These are phyloP conservation scores for Coemansia sp. DNA, from an alignment of 192 early-diverging fungal genomes.

Conservation along the genomic window DNA sequence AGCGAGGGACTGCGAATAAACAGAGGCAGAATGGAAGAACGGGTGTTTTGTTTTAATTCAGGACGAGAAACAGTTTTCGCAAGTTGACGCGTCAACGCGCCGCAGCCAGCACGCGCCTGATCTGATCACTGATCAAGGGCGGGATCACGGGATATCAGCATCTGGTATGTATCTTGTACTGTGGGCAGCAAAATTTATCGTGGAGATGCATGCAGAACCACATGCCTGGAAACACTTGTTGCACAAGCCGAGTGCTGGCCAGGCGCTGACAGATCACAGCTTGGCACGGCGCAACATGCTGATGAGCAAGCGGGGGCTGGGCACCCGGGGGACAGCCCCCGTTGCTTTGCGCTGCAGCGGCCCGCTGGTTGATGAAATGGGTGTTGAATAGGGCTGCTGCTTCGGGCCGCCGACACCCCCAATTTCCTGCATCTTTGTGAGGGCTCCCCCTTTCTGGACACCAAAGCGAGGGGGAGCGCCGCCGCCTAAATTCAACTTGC, in stretches of 20 bases:
- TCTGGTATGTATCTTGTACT: too few species aligned
- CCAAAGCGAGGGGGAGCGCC: not conserved
- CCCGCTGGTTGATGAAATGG: conserved; percentile 10
- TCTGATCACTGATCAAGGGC: not conserved
- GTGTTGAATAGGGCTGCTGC: not conserved
- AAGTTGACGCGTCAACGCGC: conserved; percentile 2
- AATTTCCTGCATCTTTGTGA: conserved; percentile 7
- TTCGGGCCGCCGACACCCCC: conserved; percentile 3
- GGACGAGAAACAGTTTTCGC: not conserved
- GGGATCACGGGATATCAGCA: too few species aligned
- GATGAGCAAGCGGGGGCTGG: too few species aligned
- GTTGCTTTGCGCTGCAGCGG: not conserved
- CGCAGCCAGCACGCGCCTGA: not conserved
- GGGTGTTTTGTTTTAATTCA: not conserved
- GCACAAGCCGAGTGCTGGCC: too few species aligned
- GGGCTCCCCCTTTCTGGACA: not conserved
- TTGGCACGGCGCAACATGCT: too few species aligned
- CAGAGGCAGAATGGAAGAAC: not conserved
- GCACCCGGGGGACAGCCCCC: not conserved
- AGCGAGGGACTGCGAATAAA: not conserved
- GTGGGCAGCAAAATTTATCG: too few species aligned
- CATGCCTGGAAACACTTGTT: too few species aligned
- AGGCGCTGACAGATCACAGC: too few species aligned
- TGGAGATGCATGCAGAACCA: too few species aligned
- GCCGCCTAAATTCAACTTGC: conserved; percentile 7